These are phyloP conservation scores for Naganishia albida DNA, from an alignment of 1,284 basidiomycete genomes.

Conservation along the genomic window DNA sequence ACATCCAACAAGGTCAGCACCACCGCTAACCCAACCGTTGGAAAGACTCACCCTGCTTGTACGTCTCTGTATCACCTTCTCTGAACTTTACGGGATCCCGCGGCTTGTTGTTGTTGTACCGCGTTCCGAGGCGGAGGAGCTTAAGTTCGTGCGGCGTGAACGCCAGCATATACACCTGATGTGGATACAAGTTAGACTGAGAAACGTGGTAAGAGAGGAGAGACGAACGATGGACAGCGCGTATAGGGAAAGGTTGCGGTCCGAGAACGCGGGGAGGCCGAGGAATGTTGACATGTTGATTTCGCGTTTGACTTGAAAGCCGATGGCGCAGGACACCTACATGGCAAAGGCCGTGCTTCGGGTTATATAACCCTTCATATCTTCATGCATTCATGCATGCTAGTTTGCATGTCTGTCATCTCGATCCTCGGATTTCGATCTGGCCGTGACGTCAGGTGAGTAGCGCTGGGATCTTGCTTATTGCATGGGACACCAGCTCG, in stretches of 20 bases:
- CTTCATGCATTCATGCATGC: too few relatives aligned
- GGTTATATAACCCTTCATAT: neutral
- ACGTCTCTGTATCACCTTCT: conserved; percentile 27
- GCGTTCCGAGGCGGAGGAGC: conserved; percentile 25
- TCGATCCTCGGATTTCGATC: neutral
- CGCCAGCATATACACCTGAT: conserved; percentile 29
- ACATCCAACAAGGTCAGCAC: neutral
- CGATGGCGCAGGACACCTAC: too few relatives aligned
- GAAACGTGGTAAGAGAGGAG: neutral
- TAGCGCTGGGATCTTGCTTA: too few relatives aligned
- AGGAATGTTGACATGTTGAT: conserved; percentile 20
- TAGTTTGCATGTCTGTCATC: too few relatives aligned
- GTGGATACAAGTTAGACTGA: neutral
- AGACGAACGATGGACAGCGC: conserved; percentile 17
- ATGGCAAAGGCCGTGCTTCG: neutral
- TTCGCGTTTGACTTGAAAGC: too few relatives aligned
- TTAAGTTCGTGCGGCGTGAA: conserved; percentile 30
- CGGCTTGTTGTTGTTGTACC: conserved; percentile 30
- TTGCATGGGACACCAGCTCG: too few relatives aligned
- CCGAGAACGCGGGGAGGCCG: conserved; percentile 24
- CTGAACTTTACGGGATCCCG: conserved; percentile 29
- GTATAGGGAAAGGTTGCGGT: conserved; percentile 27
- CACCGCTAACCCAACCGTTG: too few relatives aligned
- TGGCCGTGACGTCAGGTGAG: neutral
- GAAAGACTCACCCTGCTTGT: conserved; percentile 25